These are phyloP conservation scores for Isabelozyma rhagii DNA, from an alignment of 805 yeast species.

Conservation along the genomic window DNA sequence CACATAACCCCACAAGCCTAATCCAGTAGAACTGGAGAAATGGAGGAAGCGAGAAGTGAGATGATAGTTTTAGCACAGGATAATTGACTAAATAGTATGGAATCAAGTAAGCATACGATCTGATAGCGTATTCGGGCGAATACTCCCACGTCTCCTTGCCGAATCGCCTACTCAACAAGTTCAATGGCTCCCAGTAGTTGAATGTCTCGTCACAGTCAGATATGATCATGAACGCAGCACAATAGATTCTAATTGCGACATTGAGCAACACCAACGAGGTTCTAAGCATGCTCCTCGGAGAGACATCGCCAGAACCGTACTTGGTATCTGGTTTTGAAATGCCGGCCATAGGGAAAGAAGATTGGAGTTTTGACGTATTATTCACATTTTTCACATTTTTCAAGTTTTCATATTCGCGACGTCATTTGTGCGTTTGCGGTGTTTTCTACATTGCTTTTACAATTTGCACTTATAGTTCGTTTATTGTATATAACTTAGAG, in stretches of 20 bases:
- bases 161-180: slow-evolving; percentile 69
- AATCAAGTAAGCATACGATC: slow-evolving; percentile 78
- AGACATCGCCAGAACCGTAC: not conserved
- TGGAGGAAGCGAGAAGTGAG: slow-evolving; percentile 13
- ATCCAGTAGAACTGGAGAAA: slow-evolving; percentile 50
- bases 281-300: not conserved
- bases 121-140: slow-evolving; percentile 81
- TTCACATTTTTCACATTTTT: not conserved
- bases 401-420: not conserved
- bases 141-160: slow-evolving; percentile 98
- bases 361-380: not conserved
- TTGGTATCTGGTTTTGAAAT: not conserved
- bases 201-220: slow-evolving; percentile 91
- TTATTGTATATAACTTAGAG: not conserved
- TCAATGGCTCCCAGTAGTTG: slow-evolving; percentile 94
- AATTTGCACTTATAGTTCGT: no score
- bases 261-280: not conserved
- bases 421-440: not conserved
- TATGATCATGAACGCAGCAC: slow-evolving; percentile 60
- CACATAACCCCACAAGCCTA: slow-evolving; percentile 39
- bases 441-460: not conserved
- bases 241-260: slow-evolving; percentile 22
- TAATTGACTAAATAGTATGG: slow-evolving; percentile 39
- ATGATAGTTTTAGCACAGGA: slow-evolving; percentile 15
- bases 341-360: not conserved